These are phyloP conservation scores for Dactylella cylindrospora DNA, from an alignment of 2,329 filamentous ascomycete species.

Conservation along the genomic window DNA sequence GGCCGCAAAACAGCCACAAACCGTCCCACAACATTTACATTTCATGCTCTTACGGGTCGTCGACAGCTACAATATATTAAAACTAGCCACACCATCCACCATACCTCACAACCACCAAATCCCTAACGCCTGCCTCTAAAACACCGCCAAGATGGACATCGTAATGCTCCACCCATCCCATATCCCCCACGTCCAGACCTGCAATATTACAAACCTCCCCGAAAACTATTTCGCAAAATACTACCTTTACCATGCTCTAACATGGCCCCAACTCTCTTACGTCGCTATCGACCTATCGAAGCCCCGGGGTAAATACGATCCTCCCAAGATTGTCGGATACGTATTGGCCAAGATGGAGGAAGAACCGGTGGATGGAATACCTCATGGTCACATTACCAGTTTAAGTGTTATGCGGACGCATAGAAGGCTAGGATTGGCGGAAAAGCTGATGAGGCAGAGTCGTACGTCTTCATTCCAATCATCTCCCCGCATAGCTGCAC, in stretches of 20 bases:
- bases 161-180: conserved; percentile 79
- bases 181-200: conserved; percentile 91
- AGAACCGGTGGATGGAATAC: conserved; percentile 84
- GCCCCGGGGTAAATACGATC: conserved; percentile 76
- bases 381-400: conserved; percentile 94
- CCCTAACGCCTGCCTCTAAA: not conserved
- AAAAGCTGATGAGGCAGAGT: conserved; percentile 96
- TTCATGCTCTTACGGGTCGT: too few species aligned
- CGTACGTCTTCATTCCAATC: conserved; percentile 62
- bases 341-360: conserved; percentile 99
- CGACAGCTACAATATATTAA: too few species aligned
- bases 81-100: not conserved
- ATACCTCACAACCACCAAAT: not conserved
- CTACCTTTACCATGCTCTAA: conserved; percentile 97
- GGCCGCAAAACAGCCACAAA: too few species aligned
- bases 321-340: conserved; percentile 97
- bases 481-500: conserved; percentile 1
- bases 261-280: conserved; percentile 95
- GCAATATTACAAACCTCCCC: conserved; percentile 97
- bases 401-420: conserved; percentile 96
- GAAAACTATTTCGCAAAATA: conserved; percentile 99
- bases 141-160: conserved; percentile 73
- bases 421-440: conserved; percentile 82
- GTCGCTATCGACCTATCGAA: conserved; percentile 90
- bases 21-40: too few species aligned